Evolutionary conservation across 176 grass and related monocot species (phyloP), one percentile per base, ranked within the genome.

Genomic region (Oryza glumipatula): DNA sequence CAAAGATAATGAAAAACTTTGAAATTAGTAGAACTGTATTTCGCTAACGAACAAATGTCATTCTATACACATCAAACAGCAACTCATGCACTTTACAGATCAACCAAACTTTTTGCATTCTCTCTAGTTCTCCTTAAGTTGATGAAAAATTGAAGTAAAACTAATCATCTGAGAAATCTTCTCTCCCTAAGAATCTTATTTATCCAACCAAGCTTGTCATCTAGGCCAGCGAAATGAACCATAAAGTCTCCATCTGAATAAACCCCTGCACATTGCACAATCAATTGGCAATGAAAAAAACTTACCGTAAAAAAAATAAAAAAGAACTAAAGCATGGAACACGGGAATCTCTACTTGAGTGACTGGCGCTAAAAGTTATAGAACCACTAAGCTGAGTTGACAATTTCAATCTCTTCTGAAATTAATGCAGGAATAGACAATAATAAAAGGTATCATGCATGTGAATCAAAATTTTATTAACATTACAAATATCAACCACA

Each of bases 161-260:
- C 58, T 63, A 7, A 75, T 91, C 48, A 88, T 70, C 13, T 24
- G 35, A 44, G 39, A 56, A 32, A 71, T 88, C 35, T 43, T 76
- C 78, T 82, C 51, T 92, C 77, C 70, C 52, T 12, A 70, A 94
- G 73, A 85, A 98, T 83, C 76, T 77, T 95, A 76, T 79, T 68
- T 67, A 84, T 67, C 93, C 93, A 98, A 68, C 78, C 83, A 64
- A 30, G 56, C 85, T 98, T 98, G 69, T 98, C 90, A 82, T 92
- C 86, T 28, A 98, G 14, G 41, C 96, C 96, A 60, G 96, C 96
- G 24, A 98, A 87, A 85, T 98, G 96, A 21, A 98, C 61, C 87
- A 98, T 90, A 68, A 95, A 98, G 67, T 95, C 96, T 72, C 96
- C 96, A 81, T 95, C 85, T 4, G 96, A 95, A 86, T 98, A 98